Base-by-base conservation (phyloP, 495 filamentous ascomycete species). In the Tetracladium setigerum region DNA sequence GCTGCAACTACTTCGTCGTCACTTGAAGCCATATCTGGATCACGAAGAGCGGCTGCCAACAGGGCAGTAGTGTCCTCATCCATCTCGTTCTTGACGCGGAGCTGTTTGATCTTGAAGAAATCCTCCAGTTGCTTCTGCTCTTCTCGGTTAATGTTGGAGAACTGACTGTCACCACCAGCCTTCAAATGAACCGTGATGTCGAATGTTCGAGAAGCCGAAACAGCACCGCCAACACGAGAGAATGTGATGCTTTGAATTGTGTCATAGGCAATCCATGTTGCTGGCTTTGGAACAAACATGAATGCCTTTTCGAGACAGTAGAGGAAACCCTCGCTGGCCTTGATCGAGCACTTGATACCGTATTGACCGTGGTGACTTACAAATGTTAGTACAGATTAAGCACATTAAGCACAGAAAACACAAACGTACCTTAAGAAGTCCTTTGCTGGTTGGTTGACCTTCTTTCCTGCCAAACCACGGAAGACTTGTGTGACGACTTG, bases 121-220 rank as follows among this genome's bases (percentile, higher is more conserved):
- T 87, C 82, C 58, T 97, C 92, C 3, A 99, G 79, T 5, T 89
- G 86, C 63, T 89, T 83, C 70, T 97, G 86, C 57, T 99, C 92
- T 73, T 99, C 94, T 44, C 91, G 87, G 61, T 97, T 99, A 66
- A 99, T 97, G 68, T 99, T 99, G 67, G 87, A 95, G 69, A 99
- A 97, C 56, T 95, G 89, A 52, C 89, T 85, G 55, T 95, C 87
- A 15, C 83, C 84, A 16, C 73, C 68, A 49, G 64, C 71, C 73
- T 96, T 97, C 67, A 95, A 68, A 31, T 80, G 82, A 39, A 99
- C 82, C 0, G 89, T 89, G 50, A 99, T 95, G 59, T 99, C 94
- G 52, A 99, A 99, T 1, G 94, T 99, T 41, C 92, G 83, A 54
- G 88, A 86, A 15, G 94, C 89, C 8, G 90, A 94, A 24, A 97